Percentiles rank a stretch among this genome's conserved stretches.
Evolutionary conservation across 345 rosid species (phyloP).

Genomic region (Cardamine resedifolia): DNA sequence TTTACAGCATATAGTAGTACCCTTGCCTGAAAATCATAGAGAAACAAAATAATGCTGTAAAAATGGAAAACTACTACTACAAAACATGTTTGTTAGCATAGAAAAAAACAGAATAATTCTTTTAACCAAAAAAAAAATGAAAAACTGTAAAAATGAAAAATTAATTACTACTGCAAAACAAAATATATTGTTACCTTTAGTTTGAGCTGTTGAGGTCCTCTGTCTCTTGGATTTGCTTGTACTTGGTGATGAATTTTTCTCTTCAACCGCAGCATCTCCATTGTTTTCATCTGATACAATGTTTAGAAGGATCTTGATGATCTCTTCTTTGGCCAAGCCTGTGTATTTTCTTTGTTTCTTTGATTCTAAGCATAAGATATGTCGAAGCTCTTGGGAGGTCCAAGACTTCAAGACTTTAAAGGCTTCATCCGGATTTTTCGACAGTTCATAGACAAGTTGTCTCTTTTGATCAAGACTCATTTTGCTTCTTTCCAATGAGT

Average conservation of each 20-base stretch:
- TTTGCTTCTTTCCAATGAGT: slow-evolving; percentile 44
- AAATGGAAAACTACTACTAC: no score
- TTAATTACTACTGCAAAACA: background rate
- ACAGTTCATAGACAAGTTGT: slow-evolving; percentile 52
- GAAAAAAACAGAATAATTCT: background rate
- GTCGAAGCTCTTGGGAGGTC: slow-evolving; percentile 51
- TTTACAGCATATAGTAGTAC: no score
- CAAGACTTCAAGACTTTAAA: slow-evolving; percentile 50
- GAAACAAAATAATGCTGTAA: no score
- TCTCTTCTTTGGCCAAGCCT: slow-evolving; percentile 48
- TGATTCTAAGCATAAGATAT: slow-evolving; percentile 59
- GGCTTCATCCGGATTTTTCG: slow-evolving; percentile 45
- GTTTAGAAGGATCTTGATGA: slow-evolving; percentile 54
- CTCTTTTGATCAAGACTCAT: slow-evolving; percentile 55
- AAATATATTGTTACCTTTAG: slow-evolving; percentile 1
- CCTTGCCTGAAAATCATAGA: no score
- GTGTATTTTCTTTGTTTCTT: slow-evolving; percentile 56
- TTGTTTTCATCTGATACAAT: slow-evolving; percentile 34
- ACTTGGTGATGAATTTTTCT: background rate
- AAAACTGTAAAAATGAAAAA: background rate
- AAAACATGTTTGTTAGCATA: background rate
- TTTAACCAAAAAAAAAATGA: no score
- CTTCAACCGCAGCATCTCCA: background rate
- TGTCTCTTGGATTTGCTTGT: slow-evolving; percentile 13
- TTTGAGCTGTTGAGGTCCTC: background rate